Base-by-base conservation (phyloP, 345 rosid species). In the Salix suchowensis region DNA sequence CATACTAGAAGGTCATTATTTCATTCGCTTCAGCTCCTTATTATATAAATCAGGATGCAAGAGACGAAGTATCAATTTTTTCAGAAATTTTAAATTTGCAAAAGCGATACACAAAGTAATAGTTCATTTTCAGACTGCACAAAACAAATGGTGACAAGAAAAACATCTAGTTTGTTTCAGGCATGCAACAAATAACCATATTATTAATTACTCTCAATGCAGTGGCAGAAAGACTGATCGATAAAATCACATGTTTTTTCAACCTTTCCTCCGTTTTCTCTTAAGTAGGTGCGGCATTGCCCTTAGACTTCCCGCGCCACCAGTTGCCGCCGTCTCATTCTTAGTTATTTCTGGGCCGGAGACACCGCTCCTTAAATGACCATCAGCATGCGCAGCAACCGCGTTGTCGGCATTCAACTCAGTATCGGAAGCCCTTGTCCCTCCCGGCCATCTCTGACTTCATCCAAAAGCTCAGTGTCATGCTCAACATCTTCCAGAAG, bases 241-340 rank as follows among this genome's bases (percentile, higher is more conserved):
- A 11, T 14, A 44, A 13, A 44, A 44, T 44, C 50, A 44, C 50
- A 44, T 11, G 44, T 40, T 40, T 50, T 48, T 34, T 88, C 82
- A 88, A 60, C 72, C 74, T 79, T 85, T 88, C 77, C 91, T 85
- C 6, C 87, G 84, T 66, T 88, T 91, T 71, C 89, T 86, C 75
- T 82, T 89, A 76, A 88, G 87, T 71, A 74, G 75, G 44, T 40
- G 11, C 8, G 92, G 88, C 89, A 88, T 86, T 12, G 85, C 88
- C 67, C 82, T 86, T 76, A 90, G 79, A 67, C 77, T 76, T 39
- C 84, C 84, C n/a, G 23, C 28, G 1, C 74, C 50, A 3, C 72
- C 37, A 68, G 78, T 50, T 5, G 71, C n/a, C 34, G 24, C 77
- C 0, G 67, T 52, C 46, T 81, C 79, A 64, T 19, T 71, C 28